Conservation (phyloP, 345 rosid genomes). For the Camelina laxa region DNA sequence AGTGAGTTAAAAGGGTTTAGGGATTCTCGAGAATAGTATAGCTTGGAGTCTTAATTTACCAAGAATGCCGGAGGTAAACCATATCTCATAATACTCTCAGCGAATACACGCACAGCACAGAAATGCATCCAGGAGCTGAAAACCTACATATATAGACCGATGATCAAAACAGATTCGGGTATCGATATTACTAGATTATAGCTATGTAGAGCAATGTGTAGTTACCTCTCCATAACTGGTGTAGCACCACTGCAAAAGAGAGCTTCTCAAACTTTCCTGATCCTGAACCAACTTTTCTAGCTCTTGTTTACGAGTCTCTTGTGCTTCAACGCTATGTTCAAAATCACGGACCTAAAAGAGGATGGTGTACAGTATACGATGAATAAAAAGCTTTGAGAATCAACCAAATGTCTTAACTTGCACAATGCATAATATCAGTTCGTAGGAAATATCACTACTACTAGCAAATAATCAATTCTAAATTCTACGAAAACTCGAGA, state of each 20-base stretch:
- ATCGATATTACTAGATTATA: not conserved
- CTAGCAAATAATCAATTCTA: not conserved
- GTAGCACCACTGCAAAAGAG: constrained; percentile 98
- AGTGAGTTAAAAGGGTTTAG: constrained; percentile 10
- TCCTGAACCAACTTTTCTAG: constrained; percentile 73
- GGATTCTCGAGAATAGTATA: constrained; percentile 11
- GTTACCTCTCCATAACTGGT: constrained; percentile 95
- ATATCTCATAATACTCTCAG: constrained; percentile 97
- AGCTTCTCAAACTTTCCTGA: constrained; percentile 80
- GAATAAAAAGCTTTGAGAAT: constrained; percentile 29
- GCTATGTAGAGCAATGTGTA: not conserved
- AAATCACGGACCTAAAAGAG: constrained; percentile 80
- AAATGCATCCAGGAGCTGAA: constrained; percentile 99
- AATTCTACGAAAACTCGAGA: not conserved
- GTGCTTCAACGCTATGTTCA: constrained; percentile 88
- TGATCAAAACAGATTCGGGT: not conserved
- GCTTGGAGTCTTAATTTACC: constrained; percentile 57
- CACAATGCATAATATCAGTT: not conserved
- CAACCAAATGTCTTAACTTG: constrained; percentile 22
- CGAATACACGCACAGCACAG: constrained; percentile 92
- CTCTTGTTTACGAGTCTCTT: constrained; percentile 84
- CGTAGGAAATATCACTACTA: constrained; percentile 5
- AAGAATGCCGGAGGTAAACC: constrained; percentile 96
- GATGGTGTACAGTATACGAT: not conserved
- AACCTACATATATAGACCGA: constrained; percentile 60